These are phyloP conservation scores for Tylopilus sp. DNA, from an alignment of 768 basidiomycete genomes.

Conservation along the genomic window DNA sequence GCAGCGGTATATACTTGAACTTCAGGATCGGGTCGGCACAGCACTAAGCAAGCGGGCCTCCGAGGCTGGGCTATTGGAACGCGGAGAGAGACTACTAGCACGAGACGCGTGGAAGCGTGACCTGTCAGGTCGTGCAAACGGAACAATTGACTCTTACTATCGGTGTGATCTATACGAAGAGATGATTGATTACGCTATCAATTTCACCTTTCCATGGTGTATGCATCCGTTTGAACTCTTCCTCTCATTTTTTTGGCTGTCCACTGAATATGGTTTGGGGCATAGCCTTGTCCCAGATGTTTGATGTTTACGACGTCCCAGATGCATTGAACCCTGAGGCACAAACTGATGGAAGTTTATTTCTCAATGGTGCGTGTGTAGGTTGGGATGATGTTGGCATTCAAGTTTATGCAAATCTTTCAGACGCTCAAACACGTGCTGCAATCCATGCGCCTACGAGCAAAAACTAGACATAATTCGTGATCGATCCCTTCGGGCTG, in stretches of 20 bases:
- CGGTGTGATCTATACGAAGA: constrained; percentile 58
- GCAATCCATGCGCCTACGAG: constrained; percentile 70
- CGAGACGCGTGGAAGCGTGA: constrained; percentile 41
- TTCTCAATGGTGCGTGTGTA: constrained; percentile 48
- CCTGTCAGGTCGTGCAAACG: constrained; percentile 48
- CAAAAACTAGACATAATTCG: constrained; percentile 40
- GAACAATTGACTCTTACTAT: constrained; percentile 60
- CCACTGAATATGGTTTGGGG: not conserved
- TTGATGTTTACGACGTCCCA: constrained; percentile 48
- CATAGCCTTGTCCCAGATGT: constrained; percentile 25
- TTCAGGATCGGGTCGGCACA: constrained; percentile 2
- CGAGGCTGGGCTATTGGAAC: constrained; percentile 7
- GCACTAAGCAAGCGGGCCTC: constrained; percentile 9
- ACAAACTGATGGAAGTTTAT: constrained; percentile 45
- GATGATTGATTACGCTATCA: constrained; percentile 66
- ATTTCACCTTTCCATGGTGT: constrained; percentile 65
- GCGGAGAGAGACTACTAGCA: constrained; percentile 18
- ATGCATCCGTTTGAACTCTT: constrained; percentile 11
- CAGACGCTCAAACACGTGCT: constrained; percentile 49
- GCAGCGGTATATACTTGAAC: constrained; percentile 8
- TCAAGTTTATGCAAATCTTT: not conserved
- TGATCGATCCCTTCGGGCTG: constrained; percentile 24
- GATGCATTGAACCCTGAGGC: constrained; percentile 42
- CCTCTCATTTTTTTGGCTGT: not conserved
- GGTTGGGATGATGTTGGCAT: constrained; percentile 52